These are phyloP conservation scores for Emmonsia crescens DNA, from an alignment of 2,329 filamentous ascomycete species.

Conservation along the genomic window DNA sequence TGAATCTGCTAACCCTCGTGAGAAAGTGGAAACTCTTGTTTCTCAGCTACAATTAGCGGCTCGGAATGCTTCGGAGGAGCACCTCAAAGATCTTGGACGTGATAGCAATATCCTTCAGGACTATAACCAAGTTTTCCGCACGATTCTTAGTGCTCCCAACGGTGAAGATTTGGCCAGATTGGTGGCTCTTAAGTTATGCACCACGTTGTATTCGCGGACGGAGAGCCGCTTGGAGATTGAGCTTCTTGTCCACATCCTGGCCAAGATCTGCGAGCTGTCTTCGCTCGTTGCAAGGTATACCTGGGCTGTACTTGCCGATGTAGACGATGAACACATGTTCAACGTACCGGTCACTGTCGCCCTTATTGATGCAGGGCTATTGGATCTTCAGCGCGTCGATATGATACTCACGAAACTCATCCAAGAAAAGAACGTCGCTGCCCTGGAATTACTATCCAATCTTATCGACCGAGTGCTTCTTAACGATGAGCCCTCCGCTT, in stretches of 20 bases:
- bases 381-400: conserved; percentile 57
- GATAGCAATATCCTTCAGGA: conserved; percentile 46
- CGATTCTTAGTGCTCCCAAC: conserved; percentile 44
- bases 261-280: conserved; percentile 52
- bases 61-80: conserved; percentile 47
- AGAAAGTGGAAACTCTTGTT: conserved; percentile 45
- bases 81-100: conserved; percentile 46
- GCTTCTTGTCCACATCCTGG: conserved; percentile 50
- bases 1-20: conserved; percentile 43
- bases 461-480: conserved; percentile 70
- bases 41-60: conserved; percentile 46
- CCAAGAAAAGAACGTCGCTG: conserved; percentile 56
- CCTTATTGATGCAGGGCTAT: conserved; percentile 48
- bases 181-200: conserved; percentile 47
- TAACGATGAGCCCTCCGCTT: conserved; percentile 62
- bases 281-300: conserved; percentile 44
- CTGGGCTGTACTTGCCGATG: conserved; percentile 38
- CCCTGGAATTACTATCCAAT: conserved; percentile 68
- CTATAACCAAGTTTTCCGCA: conserved; percentile 46
- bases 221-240: conserved; percentile 50
- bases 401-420: conserved; percentile 63
- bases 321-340: conserved; percentile 51
- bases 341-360: conserved; percentile 52
- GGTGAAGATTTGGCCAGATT: conserved; percentile 47
- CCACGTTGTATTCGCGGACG: conserved; percentile 45